Percentiles rank a stretch among this genome's conserved stretches.
phyloP scores from a whole-genome alignment of 179 eudicot genomes.

The Vitellaria paradoxa region DNA sequence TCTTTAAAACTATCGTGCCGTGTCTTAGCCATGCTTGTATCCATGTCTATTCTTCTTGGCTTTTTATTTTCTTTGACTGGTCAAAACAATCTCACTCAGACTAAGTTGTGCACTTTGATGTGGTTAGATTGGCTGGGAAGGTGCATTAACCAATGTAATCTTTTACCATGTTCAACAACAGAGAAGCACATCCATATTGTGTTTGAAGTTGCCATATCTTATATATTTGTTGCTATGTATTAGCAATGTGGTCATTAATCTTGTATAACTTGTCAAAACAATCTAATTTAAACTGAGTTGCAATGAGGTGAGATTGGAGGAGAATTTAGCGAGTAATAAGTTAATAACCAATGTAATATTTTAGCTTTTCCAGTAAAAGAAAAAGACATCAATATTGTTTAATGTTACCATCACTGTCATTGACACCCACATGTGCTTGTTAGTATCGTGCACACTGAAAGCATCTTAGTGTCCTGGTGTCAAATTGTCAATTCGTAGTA shows the following conservation, averaged over 20 bases:
- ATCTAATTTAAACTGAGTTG: slow-evolving; percentile 1
- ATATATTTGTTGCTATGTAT: too few species aligned
- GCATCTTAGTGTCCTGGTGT: not conserved
- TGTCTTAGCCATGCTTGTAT: too few species aligned
- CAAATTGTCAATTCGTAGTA: not conserved
- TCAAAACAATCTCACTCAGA: not conserved
- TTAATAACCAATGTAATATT: not conserved
- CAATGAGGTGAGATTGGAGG: not conserved
- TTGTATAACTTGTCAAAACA: not conserved
- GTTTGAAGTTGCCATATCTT: not conserved
- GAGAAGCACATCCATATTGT: not conserved
- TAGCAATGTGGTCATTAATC: too few species aligned
- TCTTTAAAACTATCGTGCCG: too few species aligned
- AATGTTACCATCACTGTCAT: not conserved
- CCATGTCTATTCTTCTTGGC: too few species aligned
- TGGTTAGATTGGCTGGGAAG: not conserved
- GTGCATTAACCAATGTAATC: not conserved
- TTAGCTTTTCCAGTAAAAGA: not conserved
- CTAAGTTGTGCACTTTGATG: not conserved
- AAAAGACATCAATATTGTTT: not conserved
- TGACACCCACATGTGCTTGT: not conserved
- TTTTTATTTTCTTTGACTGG: too few species aligned
- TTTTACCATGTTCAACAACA: not conserved
- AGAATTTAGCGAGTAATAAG: too few species aligned
- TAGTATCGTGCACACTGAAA: slow-evolving; percentile 4